Evolutionary conservation across 1,284 basidiomycete genomes (phyloP).

Genomic region (Tilletia horrida): DNA sequence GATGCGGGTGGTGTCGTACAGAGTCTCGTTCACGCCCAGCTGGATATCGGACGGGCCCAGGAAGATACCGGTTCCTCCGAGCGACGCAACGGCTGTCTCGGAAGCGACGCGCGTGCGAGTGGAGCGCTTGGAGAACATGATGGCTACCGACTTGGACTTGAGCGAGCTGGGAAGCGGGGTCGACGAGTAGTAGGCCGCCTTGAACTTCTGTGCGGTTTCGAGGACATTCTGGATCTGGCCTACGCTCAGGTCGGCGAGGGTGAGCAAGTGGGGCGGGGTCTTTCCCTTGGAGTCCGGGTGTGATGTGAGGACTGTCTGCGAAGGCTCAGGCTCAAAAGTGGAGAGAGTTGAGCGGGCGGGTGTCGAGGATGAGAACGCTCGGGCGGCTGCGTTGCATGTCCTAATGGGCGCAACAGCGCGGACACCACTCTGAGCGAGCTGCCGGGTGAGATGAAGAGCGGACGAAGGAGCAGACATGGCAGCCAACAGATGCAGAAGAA

Average conservation of each 20-base stretch:
- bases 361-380: constrained; percentile 1
- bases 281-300: background rate
- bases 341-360: background rate
- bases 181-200: constrained; percentile 57
- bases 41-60: constrained; percentile 90
- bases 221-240: constrained; percentile 68
- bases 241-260: constrained; percentile 74
- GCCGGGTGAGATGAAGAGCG: background rate
- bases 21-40: constrained; percentile 87
- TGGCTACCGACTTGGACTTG: constrained; percentile 64
- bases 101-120: constrained; percentile 86
- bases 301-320: background rate
- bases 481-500: background rate
- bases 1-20: constrained; percentile 73
- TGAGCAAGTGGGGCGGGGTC: constrained; percentile 68
- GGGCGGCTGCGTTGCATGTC: background rate
- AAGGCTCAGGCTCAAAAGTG: background rate
- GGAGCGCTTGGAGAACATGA: constrained; percentile 88
- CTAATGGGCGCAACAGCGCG: no score
- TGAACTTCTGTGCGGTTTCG: constrained; percentile 65
- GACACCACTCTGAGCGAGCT: background rate
- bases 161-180: constrained; percentile 63
- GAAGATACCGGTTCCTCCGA: constrained; percentile 78
- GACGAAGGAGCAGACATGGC: background rate
- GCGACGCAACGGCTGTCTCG: constrained; percentile 63